Conservation (phyloP, 2,329 filamentous ascomycete species). For the Talaromyces sp. region DNA sequence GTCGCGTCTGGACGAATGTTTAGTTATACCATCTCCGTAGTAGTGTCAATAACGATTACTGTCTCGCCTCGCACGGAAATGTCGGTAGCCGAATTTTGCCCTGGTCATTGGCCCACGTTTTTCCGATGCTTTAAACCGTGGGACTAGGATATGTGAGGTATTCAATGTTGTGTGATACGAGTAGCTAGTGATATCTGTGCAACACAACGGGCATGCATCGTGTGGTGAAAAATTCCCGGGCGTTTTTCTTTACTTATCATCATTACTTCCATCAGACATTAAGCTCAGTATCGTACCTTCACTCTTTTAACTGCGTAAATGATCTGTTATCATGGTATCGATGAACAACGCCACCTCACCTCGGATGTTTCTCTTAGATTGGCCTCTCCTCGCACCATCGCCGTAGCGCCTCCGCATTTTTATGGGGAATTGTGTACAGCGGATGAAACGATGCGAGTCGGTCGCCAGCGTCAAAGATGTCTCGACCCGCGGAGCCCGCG, state of each 20-base stretch:
- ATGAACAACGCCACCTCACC: not conserved
- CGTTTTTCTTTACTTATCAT: not conserved
- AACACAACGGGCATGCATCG: not conserved
- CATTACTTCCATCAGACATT: not conserved
- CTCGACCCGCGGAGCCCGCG: slow-evolving; percentile 57
- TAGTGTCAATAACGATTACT: not conserved
- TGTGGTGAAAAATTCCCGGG: not conserved
- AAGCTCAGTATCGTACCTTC: not conserved
- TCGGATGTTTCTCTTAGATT: not conserved
- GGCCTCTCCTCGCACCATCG: slow-evolving; percentile 51
- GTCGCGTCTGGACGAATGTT: not conserved
- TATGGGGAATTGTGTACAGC: slow-evolving; percentile 75
- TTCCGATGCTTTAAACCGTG: not conserved
- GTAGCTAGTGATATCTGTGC: not conserved
- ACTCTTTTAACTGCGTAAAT: not conserved
- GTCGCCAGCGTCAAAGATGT: slow-evolving; percentile 41
- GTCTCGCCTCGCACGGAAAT: not conserved
- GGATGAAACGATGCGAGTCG: slow-evolving; percentile 68
- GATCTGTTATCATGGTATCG: not conserved
- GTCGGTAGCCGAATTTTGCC: not conserved
- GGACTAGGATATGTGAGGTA: not conserved
- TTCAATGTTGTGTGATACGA: not conserved
- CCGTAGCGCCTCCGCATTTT: slow-evolving; percentile 58
- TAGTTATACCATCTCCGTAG: not conserved
- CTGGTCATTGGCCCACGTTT: not conserved